phyloP scores from a whole-genome alignment of 179 eudicot genomes.

The Carnegiea gigantea region DNA sequence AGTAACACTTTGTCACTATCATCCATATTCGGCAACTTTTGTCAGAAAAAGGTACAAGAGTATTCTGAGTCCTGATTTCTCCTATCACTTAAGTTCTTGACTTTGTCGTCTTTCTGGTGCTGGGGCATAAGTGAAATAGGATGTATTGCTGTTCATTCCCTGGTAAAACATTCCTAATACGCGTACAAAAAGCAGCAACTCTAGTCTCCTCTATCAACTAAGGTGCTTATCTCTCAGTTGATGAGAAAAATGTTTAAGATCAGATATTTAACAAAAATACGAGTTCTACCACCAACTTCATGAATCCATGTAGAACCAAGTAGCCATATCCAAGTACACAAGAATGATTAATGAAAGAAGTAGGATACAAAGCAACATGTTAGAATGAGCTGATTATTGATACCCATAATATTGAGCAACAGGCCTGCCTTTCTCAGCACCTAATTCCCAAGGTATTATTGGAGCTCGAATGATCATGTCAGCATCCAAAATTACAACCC shows the following conservation, averaged over 20 bases:
- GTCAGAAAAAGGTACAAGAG: not conserved
- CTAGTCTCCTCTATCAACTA: not conserved
- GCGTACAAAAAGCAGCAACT: not conserved
- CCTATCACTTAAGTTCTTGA: not conserved
- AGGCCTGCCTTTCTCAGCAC: slow-evolving; percentile 92
- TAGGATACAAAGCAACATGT: not conserved
- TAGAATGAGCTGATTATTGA: slow-evolving; percentile 5
- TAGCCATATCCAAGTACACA: slow-evolving; percentile 6
- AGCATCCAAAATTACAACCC: slow-evolving; percentile 96
- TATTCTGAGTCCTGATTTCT: not conserved
- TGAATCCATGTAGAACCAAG: not conserved
- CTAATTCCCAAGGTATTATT: slow-evolving; percentile 89
- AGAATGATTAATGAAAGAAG: not conserved
- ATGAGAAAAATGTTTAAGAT: not conserved
- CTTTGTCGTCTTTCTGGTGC: not conserved
- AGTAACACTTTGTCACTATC: not conserved
- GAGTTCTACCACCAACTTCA: not conserved
- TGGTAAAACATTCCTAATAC: not conserved
- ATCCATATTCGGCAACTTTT: not conserved
- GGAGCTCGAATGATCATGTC: slow-evolving; percentile 95
- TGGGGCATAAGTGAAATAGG: not conserved
- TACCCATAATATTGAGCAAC: slow-evolving; percentile 98
- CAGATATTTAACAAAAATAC: not conserved
- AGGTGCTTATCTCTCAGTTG: not conserved
- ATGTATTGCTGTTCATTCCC: not conserved